phyloP scores from a whole-genome alignment of 768 basidiomycete genomes.

The Kwoniella shandongensis region DNA sequence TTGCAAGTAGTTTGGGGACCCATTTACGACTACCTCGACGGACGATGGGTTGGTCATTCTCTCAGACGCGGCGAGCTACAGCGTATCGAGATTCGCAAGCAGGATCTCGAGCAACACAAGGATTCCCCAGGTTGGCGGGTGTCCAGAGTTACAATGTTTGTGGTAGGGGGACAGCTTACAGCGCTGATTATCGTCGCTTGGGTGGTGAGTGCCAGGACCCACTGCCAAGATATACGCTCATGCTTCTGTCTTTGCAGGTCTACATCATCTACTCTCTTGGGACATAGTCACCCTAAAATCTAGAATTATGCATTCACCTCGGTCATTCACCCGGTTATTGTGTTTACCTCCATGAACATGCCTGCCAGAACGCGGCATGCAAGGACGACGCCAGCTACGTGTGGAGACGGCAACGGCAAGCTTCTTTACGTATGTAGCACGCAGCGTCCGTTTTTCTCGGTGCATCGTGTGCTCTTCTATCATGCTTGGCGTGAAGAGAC shows the following conservation, averaged over 20 bases:
- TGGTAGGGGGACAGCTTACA: constrained; percentile 19
- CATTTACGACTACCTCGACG: constrained; percentile 40
- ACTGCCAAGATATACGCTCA: neutral
- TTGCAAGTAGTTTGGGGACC: constrained; percentile 37
- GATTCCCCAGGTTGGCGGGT: constrained; percentile 32
- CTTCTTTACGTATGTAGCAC: no score
- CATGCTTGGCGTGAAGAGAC: no score
- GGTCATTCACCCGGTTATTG: no score
- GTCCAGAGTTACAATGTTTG: constrained; percentile 12
- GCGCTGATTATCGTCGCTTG: constrained; percentile 36
- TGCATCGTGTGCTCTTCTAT: no score
- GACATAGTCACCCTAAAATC: constrained; percentile 20
- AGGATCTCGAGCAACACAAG: constrained; percentile 2
- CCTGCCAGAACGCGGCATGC: no score
- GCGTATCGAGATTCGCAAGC: constrained; percentile 21
- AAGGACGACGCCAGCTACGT: no score
- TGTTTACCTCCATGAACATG: no score
- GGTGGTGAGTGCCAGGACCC: constrained; percentile 35
- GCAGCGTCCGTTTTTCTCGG: no score
- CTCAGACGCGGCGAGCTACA: constrained; percentile 32
- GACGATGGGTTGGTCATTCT: constrained; percentile 39
- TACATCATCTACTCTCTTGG: constrained; percentile 45
- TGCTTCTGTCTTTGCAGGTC: constrained; percentile 19
- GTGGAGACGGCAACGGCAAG: no score
- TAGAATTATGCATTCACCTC: no score